Evolutionary conservation across 306 rosid species (phyloP), one percentile per base, ranked within the genome.

Genomic region (Quercus robur): DNA sequence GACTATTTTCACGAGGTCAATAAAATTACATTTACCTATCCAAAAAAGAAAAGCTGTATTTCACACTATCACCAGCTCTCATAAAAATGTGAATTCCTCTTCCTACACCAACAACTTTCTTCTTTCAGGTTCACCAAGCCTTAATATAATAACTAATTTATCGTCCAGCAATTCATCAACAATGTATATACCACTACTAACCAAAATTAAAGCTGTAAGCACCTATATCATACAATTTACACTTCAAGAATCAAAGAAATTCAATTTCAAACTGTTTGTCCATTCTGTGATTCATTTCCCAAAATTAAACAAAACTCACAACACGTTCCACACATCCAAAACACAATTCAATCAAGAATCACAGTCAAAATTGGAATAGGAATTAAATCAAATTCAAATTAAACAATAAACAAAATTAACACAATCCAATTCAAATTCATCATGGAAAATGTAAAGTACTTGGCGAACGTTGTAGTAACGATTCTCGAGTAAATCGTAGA

Each of bases 401-500:
- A 30, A 56, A 17, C 11, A 18, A 51, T 7, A 7, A 23, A 21
- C 1, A 38, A 38, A 38, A 7, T 38, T 38, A 38, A 38, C 46
- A 7, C 11, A 38, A 38, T 38, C 46, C 46, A 38, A 38, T 38
- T 56, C n/a, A 18, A 18, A 10, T 3, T 59, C 19, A 58, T 33
- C 74, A 33, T 35, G 14, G 11, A 28, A 20, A 20, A 46, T 26
- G 5, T 26, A 31, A n/a, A 75, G 83, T 89, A 93, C 97, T 56
- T n/a, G 88, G 12, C 94, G 91, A 77, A 75, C 77, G 77, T 87
- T 62, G 72, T 90, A 74, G 78, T 33, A 75, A 38, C 97, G 92
- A 52, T 81, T 62, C 30, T 85, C 81, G 75, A 93, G 89, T 85
- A 85, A 76, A 70, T 81, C 76, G 90, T 86, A 83, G 62, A 95